Evolutionary conservation across 148 eudicot genomes (phyloP).

Genomic region (Cornus controversa): DNA sequence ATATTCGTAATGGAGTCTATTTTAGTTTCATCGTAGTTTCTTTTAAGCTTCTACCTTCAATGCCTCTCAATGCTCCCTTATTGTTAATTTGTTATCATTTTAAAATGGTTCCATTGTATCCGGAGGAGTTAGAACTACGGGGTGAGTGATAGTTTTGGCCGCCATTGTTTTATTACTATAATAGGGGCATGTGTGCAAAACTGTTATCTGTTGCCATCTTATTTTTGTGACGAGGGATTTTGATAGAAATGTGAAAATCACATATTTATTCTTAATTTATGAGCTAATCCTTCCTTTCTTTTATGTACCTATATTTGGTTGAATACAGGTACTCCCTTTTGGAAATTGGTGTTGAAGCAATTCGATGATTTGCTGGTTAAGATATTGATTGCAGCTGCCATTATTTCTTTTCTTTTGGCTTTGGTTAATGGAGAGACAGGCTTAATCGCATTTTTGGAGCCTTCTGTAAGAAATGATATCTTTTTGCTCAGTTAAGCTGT

Average conservation of each 20-base stretch:
- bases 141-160: too few species aligned
- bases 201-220: constrained; percentile 1
- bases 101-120: too few species aligned
- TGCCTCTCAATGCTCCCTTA: too few species aligned
- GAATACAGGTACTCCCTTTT: constrained; percentile 88
- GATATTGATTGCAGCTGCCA: constrained; percentile 93
- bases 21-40: too few species aligned
- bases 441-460: constrained; percentile 93
- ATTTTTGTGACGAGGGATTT: neutral
- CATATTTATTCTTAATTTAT: neutral
- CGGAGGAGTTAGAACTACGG: too few species aligned
- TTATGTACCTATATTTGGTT: constrained; percentile 9
- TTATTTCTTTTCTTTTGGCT: constrained; percentile 87
- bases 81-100: too few species aligned
- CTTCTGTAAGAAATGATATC: constrained; percentile 61
- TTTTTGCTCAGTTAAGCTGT: constrained; percentile 1
- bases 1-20: too few species aligned
- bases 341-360: constrained; percentile 95
- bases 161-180: constrained; percentile 1
- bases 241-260: neutral
- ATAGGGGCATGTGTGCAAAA: too few species aligned
- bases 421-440: constrained; percentile 95
- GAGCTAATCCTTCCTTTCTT: constrained; percentile 2
- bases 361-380: constrained; percentile 97
- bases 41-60: too few species aligned